These are phyloP conservation scores for Solanum pimpinellifolium DNA, from an alignment of 257 asterid species.

Conservation along the genomic window DNA sequence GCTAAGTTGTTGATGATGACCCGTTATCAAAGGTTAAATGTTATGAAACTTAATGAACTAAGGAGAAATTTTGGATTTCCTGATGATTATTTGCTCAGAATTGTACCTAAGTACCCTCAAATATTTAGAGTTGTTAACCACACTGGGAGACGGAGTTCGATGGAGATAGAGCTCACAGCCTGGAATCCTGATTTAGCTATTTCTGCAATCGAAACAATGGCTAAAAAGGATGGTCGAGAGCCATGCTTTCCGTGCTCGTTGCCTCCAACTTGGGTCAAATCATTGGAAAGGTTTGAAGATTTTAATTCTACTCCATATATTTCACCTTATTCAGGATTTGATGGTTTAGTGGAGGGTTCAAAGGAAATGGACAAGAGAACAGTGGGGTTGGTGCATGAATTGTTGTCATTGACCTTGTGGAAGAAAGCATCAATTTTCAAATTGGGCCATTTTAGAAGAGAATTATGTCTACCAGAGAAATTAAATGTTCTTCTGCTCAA, in stretches of 20 bases:
- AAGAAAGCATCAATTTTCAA: constrained; percentile 63
- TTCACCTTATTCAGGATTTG: constrained; percentile 47
- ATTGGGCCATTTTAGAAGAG: constrained; percentile 66
- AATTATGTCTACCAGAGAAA: constrained; percentile 61
- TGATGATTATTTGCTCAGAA: constrained; percentile 72
- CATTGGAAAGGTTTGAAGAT: constrained; percentile 61
- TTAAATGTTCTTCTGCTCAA: constrained; percentile 60
- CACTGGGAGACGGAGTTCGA: constrained; percentile 64
- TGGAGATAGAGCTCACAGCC: constrained; percentile 65
- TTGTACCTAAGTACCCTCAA: constrained; percentile 68
- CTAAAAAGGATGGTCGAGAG: constrained; percentile 31
- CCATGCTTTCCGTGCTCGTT: constrained; percentile 57
- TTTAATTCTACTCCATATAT: constrained; percentile 67
- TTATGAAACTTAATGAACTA: constrained; percentile 47
- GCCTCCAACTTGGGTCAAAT: constrained; percentile 48
- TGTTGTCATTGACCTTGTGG: constrained; percentile 76
- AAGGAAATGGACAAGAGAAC: constrained; percentile 64
- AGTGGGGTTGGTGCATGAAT: constrained; percentile 60
- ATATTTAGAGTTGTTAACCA: constrained; percentile 49
- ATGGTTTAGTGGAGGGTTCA: constrained; percentile 37
- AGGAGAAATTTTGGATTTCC: constrained; percentile 49
- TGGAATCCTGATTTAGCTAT: constrained; percentile 46
- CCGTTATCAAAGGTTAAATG: constrained; percentile 52
- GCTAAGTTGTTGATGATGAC: constrained; percentile 88
- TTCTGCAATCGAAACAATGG: constrained; percentile 49